Conservation (phyloP, 1,139 yeast genomes). For the Saccharomyces hybrid region DNA sequence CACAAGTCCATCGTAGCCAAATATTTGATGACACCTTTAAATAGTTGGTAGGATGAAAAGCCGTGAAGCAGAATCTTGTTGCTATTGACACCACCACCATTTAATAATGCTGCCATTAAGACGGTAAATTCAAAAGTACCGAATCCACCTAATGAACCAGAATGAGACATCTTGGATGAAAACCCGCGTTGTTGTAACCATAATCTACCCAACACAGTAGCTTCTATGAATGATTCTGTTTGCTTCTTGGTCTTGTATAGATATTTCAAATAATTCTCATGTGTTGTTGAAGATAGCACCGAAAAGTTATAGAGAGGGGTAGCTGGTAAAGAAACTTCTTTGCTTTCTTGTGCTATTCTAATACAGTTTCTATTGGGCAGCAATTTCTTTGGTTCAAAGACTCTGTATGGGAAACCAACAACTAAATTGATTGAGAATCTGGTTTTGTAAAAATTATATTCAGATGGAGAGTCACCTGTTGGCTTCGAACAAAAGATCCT, state of each 20-base stretch:
- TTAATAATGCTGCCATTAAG: conserved; percentile 69
- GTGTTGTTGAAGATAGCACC: conserved; percentile 58
- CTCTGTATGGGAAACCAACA: conserved; percentile 62
- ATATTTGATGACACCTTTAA: too few relatives aligned
- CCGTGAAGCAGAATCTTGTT: too few relatives aligned
- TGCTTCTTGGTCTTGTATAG: conserved; percentile 68
- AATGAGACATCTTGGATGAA: conserved; percentile 47
- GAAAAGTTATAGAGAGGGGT: conserved; percentile 75
- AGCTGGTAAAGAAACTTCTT: conserved; percentile 49
- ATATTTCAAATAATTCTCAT: conserved; percentile 63
- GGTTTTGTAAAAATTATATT: conserved; percentile 52
- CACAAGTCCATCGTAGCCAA: too few relatives aligned
- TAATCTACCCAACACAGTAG: conserved; percentile 75
- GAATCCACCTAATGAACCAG: conserved; percentile 60
- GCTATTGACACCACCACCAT: conserved; percentile 60
- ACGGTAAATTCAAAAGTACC: conserved; percentile 88
- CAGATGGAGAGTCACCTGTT: conserved; percentile 30
- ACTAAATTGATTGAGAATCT: conserved; percentile 65
- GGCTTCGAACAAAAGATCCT: conserved; percentile 38
- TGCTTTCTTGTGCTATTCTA: conserved; percentile 48
- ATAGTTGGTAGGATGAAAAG: too few relatives aligned
- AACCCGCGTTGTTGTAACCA: conserved; percentile 90
- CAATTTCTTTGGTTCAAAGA: conserved; percentile 69
- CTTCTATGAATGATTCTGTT: conserved; percentile 78
- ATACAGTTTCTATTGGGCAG: conserved; percentile 74